Conservation (phyloP, 495 filamentous ascomycete species). For the Pyrenula massariospora region DNA sequence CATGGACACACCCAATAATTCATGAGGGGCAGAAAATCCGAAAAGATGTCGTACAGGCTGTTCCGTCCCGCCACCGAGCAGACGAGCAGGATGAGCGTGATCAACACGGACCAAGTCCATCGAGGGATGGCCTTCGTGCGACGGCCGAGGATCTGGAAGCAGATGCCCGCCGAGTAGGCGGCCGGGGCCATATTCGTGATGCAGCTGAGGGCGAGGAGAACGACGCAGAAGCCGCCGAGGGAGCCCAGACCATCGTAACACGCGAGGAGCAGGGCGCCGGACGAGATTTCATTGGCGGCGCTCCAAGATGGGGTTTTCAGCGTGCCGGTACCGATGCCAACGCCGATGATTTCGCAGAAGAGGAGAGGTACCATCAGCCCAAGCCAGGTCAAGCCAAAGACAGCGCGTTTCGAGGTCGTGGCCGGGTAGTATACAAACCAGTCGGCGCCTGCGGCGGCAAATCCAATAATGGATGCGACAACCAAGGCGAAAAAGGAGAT, state of each 20-base stretch:
- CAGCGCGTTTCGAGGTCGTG: slow-evolving; percentile 28
- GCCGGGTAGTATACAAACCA: slow-evolving; percentile 48
- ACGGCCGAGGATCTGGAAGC: slow-evolving; percentile 58
- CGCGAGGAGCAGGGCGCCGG: slow-evolving; percentile 56
- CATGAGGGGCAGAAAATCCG: slow-evolving; percentile 48
- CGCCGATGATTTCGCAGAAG: slow-evolving; percentile 54
- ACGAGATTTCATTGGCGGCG: slow-evolving; percentile 41
- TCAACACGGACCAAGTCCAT: slow-evolving; percentile 64
- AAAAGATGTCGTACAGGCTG: slow-evolving; percentile 41
- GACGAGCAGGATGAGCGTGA: slow-evolving; percentile 63
- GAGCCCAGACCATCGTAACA: slow-evolving; percentile 51
- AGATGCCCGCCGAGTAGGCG: slow-evolving; percentile 71
- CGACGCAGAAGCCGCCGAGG: slow-evolving; percentile 75
- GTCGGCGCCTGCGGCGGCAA: slow-evolving; percentile 40
- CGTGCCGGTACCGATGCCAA: slow-evolving; percentile 56
- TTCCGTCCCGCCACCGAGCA: slow-evolving; percentile 41
- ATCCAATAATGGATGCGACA: slow-evolving; percentile 41
- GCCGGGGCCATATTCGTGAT: slow-evolving; percentile 84
- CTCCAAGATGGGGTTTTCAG: slow-evolving; percentile 36
- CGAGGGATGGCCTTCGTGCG: slow-evolving; percentile 59
- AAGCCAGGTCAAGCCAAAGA: slow-evolving; percentile 33
- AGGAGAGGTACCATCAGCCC: slow-evolving; percentile 38
- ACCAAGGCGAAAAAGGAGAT: slow-evolving; percentile 55
- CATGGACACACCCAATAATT: slow-evolving; percentile 48
- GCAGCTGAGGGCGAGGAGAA: slow-evolving; percentile 68